Evolutionary conservation across 345 rosid genomes (phyloP).

Genomic region (Microthlaspi erraticum): DNA sequence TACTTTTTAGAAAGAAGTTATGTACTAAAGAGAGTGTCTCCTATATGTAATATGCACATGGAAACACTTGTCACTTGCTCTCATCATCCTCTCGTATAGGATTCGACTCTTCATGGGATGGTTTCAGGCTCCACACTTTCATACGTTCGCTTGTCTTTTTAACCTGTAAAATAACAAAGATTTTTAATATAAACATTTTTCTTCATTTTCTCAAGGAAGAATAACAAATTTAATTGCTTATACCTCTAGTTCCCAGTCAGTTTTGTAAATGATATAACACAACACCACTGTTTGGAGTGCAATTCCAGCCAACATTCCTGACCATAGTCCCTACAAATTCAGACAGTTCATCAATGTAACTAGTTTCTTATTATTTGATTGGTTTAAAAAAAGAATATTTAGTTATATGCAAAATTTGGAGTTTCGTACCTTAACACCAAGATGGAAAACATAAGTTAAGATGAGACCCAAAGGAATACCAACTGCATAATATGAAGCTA

Average conservation of each 20-base stretch:
- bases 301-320: slow-evolving; percentile 60
- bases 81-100: slow-evolving; percentile 12
- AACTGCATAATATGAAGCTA: slow-evolving; percentile 59
- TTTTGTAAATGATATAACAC: slow-evolving; percentile 52
- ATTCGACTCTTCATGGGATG: slow-evolving; percentile 42
- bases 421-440: slow-evolving; percentile 58
- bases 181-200: no score
- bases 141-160: slow-evolving; percentile 48
- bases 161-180: slow-evolving; percentile 38
- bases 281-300: slow-evolving; percentile 45
- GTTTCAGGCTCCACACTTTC: slow-evolving; percentile 46
- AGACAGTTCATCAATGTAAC: not conserved
- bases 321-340: slow-evolving; percentile 58
- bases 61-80: slow-evolving; percentile 28
- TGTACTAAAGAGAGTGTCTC: not conserved
- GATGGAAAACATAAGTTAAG: slow-evolving; percentile 57
- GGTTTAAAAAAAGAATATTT: no score
- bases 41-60: not conserved
- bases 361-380: no score
- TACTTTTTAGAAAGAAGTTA: no score
- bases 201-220: not conserved
- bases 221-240: slow-evolving; percentile 4
- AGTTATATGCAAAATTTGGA: no score
- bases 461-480: slow-evolving; percentile 73
- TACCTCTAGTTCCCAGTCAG: slow-evolving; percentile 65